These are phyloP conservation scores for Cenchrus purpureus DNA, from an alignment of 176 grass and related monocot species.

Conservation along the genomic window DNA sequence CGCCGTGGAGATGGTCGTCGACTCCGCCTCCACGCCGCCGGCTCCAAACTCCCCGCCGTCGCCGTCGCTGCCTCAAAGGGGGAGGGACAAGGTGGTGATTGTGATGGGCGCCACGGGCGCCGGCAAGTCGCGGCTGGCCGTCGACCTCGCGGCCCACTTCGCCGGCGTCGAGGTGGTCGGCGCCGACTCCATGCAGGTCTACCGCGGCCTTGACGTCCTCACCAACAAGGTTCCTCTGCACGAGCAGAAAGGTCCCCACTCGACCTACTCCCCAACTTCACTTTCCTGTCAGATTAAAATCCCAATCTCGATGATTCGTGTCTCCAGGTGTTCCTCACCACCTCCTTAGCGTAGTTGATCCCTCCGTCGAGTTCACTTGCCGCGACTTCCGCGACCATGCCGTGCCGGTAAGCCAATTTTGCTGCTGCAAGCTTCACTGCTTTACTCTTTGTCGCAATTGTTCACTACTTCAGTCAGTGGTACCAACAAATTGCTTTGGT, in stretches of 20 bases:
- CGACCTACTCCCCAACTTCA: neutral
- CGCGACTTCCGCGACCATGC: constrained; percentile 71
- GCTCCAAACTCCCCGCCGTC: constrained; percentile 1
- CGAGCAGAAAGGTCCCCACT: constrained; percentile 70
- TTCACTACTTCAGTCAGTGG: neutral
- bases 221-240: constrained; percentile 83
- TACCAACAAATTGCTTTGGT: neutral
- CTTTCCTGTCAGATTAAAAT: neutral
- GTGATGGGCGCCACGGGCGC: constrained; percentile 93
- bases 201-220: constrained; percentile 77
- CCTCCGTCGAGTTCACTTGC: constrained; percentile 83
- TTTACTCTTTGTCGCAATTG: constrained; percentile 14
- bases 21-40: neutral
- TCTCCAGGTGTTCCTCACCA: constrained; percentile 79
- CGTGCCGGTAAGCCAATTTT: constrained; percentile 49
- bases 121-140: constrained; percentile 83
- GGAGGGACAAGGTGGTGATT: constrained; percentile 63
- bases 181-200: constrained; percentile 98
- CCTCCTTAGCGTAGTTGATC: constrained; percentile 71
- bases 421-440: constrained; percentile 8
- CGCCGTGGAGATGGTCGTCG: neutral
- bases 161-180: constrained; percentile 75
- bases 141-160: constrained; percentile 79
- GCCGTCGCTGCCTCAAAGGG: neutral
- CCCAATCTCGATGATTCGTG: neutral